A percentile compares a stretch with the other conserved stretches of the same genome.
Conservation (phyloP, 1,284 basidiomycete genomes). For the Hypsizygus ulmarius region DNA sequence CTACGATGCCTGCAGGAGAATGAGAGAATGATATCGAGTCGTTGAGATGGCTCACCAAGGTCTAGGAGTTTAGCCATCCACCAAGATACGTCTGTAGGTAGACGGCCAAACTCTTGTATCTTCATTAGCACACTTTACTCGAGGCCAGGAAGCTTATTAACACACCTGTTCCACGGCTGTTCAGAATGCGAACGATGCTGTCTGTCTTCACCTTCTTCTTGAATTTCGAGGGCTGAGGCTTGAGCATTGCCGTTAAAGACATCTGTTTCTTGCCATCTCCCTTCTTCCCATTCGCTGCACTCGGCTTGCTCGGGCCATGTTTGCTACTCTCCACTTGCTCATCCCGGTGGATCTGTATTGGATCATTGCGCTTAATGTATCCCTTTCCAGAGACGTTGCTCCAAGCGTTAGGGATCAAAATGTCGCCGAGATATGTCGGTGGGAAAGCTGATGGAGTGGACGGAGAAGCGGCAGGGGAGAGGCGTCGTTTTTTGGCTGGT, state of each 20-base stretch:
- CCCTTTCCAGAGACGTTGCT: slow-evolving; percentile 73
- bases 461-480: slow-evolving; percentile 30
- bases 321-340: slow-evolving; percentile 34
- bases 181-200: slow-evolving; percentile 67
- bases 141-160: slow-evolving; percentile 4
- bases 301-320: slow-evolving; percentile 26
- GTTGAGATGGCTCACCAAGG: slow-evolving; percentile 41
- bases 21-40: slow-evolving; percentile 3
- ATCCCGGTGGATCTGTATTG: slow-evolving; percentile 57
- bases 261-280: slow-evolving; percentile 57
- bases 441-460: slow-evolving; percentile 21
- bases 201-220: slow-evolving; percentile 55
- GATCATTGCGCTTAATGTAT: slow-evolving; percentile 65
- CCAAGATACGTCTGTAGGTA: slow-evolving; percentile 63
- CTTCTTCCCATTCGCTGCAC: slow-evolving; percentile 38
- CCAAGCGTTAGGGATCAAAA: slow-evolving; percentile 77
- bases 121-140: slow-evolving; percentile 9
- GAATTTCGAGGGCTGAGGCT: slow-evolving; percentile 46
- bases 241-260: slow-evolving; percentile 64
- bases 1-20: slow-evolving; percentile 49
- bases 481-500: slow-evolving; percentile 51
- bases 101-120: slow-evolving; percentile 65
- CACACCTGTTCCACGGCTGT: slow-evolving; percentile 63
- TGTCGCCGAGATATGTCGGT: slow-evolving; percentile 60
- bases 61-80: slow-evolving; percentile 78